A percentile compares a stretch with the other conserved stretches of the same genome.
These are phyloP conservation scores for Globisporangium emineosum DNA, from an alignment of 352 stramenopile species.

Conservation along the genomic window DNA sequence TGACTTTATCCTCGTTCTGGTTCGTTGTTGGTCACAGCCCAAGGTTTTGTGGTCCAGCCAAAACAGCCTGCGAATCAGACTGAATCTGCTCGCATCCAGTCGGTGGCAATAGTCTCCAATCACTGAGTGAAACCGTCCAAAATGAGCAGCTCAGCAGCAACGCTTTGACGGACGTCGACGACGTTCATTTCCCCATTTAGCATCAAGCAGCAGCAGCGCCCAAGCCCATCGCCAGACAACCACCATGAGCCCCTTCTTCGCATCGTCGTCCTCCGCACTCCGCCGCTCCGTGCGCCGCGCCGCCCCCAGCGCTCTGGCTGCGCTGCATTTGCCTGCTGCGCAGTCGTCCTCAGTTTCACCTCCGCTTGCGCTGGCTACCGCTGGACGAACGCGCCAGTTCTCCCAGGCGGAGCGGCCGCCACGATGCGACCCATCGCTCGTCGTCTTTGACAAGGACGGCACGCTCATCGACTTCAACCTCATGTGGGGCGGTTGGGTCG, in stretches of 20 bases:
- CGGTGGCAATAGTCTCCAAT: not conserved
- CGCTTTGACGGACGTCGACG: not conserved
- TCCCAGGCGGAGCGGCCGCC: constrained; percentile 16
- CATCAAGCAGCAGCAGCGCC: not conserved
- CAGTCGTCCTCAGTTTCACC: not conserved
- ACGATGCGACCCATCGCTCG: constrained; percentile 61
- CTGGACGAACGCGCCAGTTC: not conserved
- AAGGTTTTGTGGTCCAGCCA: too few species aligned
- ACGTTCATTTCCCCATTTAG: constrained; percentile 12
- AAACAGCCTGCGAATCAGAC: not conserved
- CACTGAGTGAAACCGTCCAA: not conserved
- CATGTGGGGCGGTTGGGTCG: constrained; percentile 88
- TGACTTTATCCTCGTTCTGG: not conserved
- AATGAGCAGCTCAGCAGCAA: not conserved
- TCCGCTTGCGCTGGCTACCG: not conserved
- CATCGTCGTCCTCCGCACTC: constrained; percentile 11
- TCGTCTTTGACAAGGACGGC: constrained; percentile 89
- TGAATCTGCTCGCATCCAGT: constrained; percentile 4
- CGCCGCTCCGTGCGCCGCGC: constrained; percentile 6
- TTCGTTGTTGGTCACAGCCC: not conserved
- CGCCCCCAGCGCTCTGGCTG: constrained; percentile 2
- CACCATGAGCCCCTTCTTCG: constrained; percentile 9
- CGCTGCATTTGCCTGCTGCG: not conserved
- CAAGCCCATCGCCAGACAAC: constrained; percentile 3
- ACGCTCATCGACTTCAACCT: constrained; percentile 90